These are phyloP conservation scores for Alopecurus myosuroides DNA, from an alignment of 176 grass and related monocot genomes.

Conservation along the genomic window DNA sequence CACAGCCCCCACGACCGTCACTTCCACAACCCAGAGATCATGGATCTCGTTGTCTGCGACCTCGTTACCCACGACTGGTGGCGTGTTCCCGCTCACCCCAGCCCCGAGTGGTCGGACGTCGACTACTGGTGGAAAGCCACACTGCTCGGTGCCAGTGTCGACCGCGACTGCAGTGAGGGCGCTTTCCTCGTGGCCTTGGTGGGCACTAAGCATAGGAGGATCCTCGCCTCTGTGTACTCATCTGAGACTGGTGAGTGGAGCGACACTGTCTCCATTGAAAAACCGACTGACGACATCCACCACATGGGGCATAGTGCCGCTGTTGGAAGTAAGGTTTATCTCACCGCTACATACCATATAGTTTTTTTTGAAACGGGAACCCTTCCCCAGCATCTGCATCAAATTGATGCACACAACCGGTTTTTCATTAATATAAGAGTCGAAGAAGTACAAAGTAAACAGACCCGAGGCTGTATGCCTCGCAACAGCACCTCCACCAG, in stretches of 20 bases:
- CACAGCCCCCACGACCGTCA: background rate
- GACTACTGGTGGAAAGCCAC: background rate
- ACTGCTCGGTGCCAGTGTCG: background rate
- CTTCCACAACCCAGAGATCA: background rate
- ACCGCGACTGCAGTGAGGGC: background rate
- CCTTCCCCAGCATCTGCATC: too few species aligned
- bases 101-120: background rate
- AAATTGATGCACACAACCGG: too few species aligned
- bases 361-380: too few species aligned
- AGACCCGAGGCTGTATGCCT: too few species aligned
- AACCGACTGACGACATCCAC: background rate
- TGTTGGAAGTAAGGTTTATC: background rate
- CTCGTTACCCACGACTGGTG: background rate
- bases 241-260: background rate
- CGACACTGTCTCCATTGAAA: background rate
- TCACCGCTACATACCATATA: background rate
- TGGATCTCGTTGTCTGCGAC: background rate
- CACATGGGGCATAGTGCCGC: background rate
- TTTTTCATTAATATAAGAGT: too few species aligned
- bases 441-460: too few species aligned
- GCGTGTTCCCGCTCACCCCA: background rate
- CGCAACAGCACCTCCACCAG: too few species aligned
- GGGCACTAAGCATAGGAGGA: background rate
- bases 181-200: background rate
- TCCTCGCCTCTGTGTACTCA: background rate